phyloP scores from a whole-genome alignment of 768 basidiomycete species.

The Mycena haematopus region DNA sequence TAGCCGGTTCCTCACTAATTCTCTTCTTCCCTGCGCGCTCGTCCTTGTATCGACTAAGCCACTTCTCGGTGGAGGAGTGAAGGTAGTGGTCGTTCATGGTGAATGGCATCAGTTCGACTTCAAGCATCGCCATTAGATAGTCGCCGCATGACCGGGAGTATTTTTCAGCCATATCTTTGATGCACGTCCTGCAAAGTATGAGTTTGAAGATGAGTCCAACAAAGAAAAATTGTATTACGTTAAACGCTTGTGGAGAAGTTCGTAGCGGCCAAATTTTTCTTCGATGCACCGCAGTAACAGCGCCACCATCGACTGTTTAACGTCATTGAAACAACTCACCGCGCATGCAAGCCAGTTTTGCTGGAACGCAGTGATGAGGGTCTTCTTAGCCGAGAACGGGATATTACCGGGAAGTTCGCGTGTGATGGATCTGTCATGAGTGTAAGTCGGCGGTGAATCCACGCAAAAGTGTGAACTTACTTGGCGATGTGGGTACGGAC shows the following conservation, averaged over 20 bases:
- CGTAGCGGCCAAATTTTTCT: not conserved
- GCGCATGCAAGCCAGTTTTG: conserved; percentile 37
- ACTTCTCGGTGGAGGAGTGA: conserved; percentile 36
- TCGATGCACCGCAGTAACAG: conserved; percentile 13
- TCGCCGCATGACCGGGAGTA: not conserved
- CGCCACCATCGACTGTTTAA: conserved; percentile 34
- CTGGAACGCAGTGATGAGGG: conserved; percentile 40
- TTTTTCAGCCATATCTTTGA: not conserved
- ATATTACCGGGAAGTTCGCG: conserved; percentile 46
- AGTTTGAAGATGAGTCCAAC: not conserved
- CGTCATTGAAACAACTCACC: conserved; percentile 30
- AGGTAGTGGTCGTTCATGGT: conserved; percentile 46
- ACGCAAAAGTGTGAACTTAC: conserved; percentile 29
- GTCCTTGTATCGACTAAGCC: conserved; percentile 38
- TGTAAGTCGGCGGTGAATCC: no score
- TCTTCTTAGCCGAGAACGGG: conserved; percentile 42
- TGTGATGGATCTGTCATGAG: conserved; percentile 38
- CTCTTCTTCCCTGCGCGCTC: conserved; percentile 29
- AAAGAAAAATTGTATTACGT: no score
- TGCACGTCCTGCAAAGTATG: not conserved
- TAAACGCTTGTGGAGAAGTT: not conserved
- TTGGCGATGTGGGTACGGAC: conserved; percentile 40
- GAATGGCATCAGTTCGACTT: conserved; percentile 41
- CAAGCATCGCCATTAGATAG: conserved; percentile 36
- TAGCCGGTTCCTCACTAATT: no score